Evolutionary conservation across 768 basidiomycete species (phyloP).

Genomic region (Leccinellum rugosiceps): DNA sequence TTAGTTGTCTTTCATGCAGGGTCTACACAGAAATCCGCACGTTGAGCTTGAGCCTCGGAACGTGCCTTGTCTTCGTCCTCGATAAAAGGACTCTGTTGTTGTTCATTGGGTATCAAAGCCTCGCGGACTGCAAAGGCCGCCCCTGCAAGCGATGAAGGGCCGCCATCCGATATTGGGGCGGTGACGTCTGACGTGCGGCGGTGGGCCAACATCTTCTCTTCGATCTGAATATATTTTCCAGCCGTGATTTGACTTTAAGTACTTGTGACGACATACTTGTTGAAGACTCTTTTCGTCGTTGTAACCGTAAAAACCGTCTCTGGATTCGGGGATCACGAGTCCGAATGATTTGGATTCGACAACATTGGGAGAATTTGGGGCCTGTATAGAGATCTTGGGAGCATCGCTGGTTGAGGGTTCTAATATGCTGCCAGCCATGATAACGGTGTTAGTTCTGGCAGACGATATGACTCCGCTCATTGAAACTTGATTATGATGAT

Average conservation of each 20-base stretch:
- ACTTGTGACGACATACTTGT: slow-evolving; percentile 48
- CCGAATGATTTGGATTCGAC: slow-evolving; percentile 25
- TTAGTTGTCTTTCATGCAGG: slow-evolving; percentile 4
- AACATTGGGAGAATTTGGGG: not conserved
- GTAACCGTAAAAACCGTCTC: slow-evolving; percentile 79
- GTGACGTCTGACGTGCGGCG: slow-evolving; percentile 57
- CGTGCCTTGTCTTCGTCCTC: slow-evolving; percentile 38
- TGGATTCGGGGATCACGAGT: slow-evolving; percentile 44
- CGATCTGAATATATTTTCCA: slow-evolving; percentile 48
- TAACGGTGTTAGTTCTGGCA: slow-evolving; percentile 4
- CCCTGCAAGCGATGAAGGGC: slow-evolving; percentile 33
- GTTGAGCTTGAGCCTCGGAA: slow-evolving; percentile 31
- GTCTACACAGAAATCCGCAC: slow-evolving; percentile 17
- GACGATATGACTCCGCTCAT: not conserved
- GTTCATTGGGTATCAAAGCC: slow-evolving; percentile 22
- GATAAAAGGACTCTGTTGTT: slow-evolving; percentile 22
- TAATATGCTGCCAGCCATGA: slow-evolving; percentile 15
- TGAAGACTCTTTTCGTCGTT: slow-evolving; percentile 72
- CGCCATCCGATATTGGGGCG: slow-evolving; percentile 18
- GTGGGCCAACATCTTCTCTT: slow-evolving; percentile 69
- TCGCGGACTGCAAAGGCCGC: slow-evolving; percentile 38
- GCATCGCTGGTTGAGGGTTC: slow-evolving; percentile 1
- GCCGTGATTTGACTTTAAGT: slow-evolving; percentile 1
- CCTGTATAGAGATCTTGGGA: not conserved
- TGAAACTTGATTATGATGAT: slow-evolving; percentile 7